A percentile compares a stretch with the other conserved stretches of the same genome.
Conservation (phyloP, 352 stramenopile species). For the Globisporangium heterothallicum region DNA sequence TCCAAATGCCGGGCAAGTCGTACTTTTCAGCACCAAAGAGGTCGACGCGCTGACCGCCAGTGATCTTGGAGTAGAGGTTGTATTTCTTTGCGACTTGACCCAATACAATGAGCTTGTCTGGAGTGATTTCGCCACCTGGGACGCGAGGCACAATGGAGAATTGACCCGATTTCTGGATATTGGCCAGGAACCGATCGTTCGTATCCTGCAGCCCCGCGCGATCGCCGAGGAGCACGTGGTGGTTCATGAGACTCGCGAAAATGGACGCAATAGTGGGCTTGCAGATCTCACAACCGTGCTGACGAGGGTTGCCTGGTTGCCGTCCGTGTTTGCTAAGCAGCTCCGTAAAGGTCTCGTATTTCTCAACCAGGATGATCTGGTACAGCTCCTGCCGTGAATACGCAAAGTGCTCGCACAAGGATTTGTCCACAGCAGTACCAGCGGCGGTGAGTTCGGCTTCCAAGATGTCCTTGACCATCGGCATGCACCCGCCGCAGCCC, state of each 20-base stretch:
- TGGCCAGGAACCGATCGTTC: constrained; percentile 90
- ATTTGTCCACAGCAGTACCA: constrained; percentile 84
- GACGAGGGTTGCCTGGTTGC: constrained; percentile 27
- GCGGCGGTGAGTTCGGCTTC: constrained; percentile 76
- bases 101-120: constrained; percentile 87
- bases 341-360: constrained; percentile 85
- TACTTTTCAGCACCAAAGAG: constrained; percentile 91
- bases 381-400: constrained; percentile 89
- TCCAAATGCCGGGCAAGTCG: constrained; percentile 89
- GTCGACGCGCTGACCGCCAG: constrained; percentile 90
- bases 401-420: constrained; percentile 89
- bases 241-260: constrained; percentile 87
- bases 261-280: constrained; percentile 90
- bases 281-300: constrained; percentile 89
- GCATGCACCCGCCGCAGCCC: constrained; percentile 88
- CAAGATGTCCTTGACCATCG: constrained; percentile 87
- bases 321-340: constrained; percentile 77
- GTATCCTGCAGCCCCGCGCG: constrained; percentile 86
- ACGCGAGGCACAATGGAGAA: constrained; percentile 92
- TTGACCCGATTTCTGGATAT: constrained; percentile 91
- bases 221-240: constrained; percentile 75
- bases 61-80: constrained; percentile 92
- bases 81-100: constrained; percentile 88
- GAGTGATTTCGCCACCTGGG: constrained; percentile 86
- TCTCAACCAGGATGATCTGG: constrained; percentile 79